Evolutionary conservation across 768 basidiomycete genomes (phyloP).

Genomic region (Xerocomus spinulosus): DNA sequence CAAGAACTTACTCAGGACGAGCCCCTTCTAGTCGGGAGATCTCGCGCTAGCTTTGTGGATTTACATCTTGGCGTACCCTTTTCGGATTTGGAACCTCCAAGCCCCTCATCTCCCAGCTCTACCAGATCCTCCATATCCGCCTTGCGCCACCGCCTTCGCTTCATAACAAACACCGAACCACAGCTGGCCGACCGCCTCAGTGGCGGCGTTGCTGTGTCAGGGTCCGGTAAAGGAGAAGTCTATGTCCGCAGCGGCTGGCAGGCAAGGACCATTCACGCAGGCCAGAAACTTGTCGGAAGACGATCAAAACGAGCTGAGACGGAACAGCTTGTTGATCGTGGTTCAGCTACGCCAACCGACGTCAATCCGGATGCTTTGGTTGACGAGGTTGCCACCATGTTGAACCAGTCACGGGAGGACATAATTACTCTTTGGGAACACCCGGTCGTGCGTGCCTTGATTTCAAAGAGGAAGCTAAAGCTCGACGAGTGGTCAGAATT

Average conservation of each 20-base stretch:
- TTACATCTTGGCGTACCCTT: conserved; percentile 7
- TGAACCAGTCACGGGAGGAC: conserved; percentile 57
- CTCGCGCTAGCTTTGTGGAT: conserved; percentile 9
- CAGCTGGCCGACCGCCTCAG: conserved; percentile 68
- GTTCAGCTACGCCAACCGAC: conserved; percentile 25
- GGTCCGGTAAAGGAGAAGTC: conserved; percentile 71
- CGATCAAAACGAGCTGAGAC: conserved; percentile 22
- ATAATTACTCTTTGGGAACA: conserved; percentile 71
- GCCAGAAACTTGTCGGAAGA: conserved; percentile 31
- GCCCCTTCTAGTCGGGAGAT: conserved; percentile 11
- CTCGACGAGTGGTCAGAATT: conserved; percentile 88
- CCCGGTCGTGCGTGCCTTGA: conserved; percentile 63
- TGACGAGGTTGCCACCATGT: conserved; percentile 56
- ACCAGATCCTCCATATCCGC: conserved; percentile 39
- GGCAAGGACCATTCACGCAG: conserved; percentile 56
- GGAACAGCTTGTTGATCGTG: conserved; percentile 26
- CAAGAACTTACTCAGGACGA: conserved; percentile 30
- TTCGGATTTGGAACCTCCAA: conserved; percentile 8
- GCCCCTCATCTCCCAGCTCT: conserved; percentile 16
- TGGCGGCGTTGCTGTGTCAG: conserved; percentile 67
- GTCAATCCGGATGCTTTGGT: conserved; percentile 51
- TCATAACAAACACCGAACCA: conserved; percentile 56
- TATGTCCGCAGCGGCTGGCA: conserved; percentile 84
- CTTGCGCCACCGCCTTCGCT: conserved; percentile 55
- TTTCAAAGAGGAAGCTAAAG: conserved; percentile 63